A percentile compares a stretch with the other conserved stretches of the same genome.
phyloP scores from a whole-genome alignment of 345 rosid species.

The Eucalyptus pauciflora region DNA sequence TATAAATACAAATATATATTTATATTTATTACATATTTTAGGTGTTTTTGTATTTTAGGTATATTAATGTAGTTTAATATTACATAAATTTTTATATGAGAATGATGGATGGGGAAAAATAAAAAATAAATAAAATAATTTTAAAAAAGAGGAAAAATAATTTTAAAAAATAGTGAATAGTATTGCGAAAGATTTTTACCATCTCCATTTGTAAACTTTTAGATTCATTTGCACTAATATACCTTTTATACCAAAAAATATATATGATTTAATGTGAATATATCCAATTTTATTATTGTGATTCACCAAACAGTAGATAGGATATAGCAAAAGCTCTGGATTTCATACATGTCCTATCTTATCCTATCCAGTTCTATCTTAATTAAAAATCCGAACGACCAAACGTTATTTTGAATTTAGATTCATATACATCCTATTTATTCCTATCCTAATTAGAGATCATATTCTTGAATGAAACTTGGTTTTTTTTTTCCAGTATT shows the following conservation, averaged over 20 bases:
- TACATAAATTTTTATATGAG: too few species aligned
- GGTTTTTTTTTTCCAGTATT: rapidly evolving
- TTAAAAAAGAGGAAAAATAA: too few species aligned
- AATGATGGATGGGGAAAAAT: too few species aligned
- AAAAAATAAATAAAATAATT: too few species aligned
- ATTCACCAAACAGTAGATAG: rapidly evolving
- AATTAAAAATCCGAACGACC: rapidly evolving
- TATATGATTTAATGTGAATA: not conserved
- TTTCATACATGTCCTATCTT: not conserved
- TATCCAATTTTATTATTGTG: not conserved
- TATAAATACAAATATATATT: too few species aligned
- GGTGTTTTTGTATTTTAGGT: too few species aligned
- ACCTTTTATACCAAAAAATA: not conserved
- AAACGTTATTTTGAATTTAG: not conserved
- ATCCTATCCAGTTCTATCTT: rapidly evolving
- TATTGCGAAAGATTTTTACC: not conserved
- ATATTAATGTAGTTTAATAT: too few species aligned
- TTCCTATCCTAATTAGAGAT: too few species aligned
- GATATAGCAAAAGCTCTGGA: rapidly evolving
- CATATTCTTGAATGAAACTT: too few species aligned
- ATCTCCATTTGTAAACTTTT: not conserved
- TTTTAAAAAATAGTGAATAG: too few species aligned
- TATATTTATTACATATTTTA: too few species aligned
- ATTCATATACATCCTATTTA: too few species aligned
- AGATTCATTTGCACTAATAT: not conserved